Conservation (phyloP, 1,284 basidiomycete genomes). For the Ceratobasidium theobromae region DNA sequence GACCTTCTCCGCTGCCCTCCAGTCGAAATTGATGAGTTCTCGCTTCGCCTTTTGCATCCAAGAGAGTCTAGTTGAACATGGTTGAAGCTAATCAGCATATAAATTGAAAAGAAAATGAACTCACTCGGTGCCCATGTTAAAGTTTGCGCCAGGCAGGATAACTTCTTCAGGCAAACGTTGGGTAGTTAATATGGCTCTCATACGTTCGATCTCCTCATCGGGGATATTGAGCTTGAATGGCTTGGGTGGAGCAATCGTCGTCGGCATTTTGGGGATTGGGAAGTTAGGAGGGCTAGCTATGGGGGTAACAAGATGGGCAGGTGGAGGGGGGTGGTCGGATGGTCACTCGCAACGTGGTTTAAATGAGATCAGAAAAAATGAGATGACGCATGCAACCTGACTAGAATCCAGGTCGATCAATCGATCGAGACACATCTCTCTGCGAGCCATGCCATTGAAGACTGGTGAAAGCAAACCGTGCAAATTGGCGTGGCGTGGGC, state of each 20-base stretch:
- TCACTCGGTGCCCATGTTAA: constrained; percentile 13
- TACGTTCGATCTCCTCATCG: constrained; percentile 16
- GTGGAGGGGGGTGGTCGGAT: neutral
- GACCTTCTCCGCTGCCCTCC: constrained; percentile 11
- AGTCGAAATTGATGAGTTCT: constrained; percentile 17
- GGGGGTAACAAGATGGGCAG: neutral
- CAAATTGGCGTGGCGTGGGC: too few relatives aligned
- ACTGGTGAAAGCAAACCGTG: neutral
- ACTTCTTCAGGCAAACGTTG: constrained; percentile 13
- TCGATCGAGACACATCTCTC: neutral
- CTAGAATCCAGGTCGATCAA: neutral
- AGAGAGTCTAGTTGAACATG: neutral
- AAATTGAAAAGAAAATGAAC: neutral
- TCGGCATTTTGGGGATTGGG: neutral
- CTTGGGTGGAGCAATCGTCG: neutral
- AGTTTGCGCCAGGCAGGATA: constrained; percentile 19
- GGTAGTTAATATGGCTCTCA: neutral
- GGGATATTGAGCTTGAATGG: constrained; percentile 24
- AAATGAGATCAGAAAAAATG: neutral
- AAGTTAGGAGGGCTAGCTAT: neutral
- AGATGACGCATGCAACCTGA: neutral
- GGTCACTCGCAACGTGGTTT: neutral
- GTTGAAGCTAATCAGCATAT: neutral
- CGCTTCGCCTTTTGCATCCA: constrained; percentile 23
- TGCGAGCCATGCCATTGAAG: neutral